Evolutionary conservation across 2,329 filamentous ascomycete genomes (phyloP).

Genomic region (Apiospora sp.): DNA sequence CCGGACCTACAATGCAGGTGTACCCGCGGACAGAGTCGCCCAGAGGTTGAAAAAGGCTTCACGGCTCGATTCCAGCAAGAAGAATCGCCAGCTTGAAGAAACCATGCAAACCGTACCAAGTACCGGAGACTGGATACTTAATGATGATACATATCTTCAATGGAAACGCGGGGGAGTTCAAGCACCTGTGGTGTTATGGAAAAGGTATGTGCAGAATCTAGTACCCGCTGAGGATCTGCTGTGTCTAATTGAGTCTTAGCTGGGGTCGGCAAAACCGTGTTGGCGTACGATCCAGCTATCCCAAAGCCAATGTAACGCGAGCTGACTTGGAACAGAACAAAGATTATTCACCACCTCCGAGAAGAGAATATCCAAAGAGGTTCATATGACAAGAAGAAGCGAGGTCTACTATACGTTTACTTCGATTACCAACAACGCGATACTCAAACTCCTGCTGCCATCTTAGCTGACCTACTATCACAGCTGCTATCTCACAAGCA

Average conservation of each 20-base stretch:
- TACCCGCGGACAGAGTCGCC: not conserved
- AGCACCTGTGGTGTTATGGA: not conserved
- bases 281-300: not conserved
- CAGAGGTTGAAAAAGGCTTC: not conserved
- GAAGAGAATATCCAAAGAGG: not conserved
- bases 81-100: not conserved
- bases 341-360: not conserved
- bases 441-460: not conserved
- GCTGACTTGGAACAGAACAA: not conserved
- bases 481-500: not conserved
- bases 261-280: not conserved
- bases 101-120: not conserved
- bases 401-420: not conserved
- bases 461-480: not conserved
- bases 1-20: not conserved
- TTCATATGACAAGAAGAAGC: not conserved
- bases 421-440: not conserved
- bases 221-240: no score
- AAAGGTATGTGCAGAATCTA: not conserved
- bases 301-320: fast-evolving
- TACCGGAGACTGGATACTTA: not conserved
- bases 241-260: not conserved
- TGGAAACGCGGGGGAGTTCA: not conserved
- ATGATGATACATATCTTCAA: not conserved
- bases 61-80: not conserved